Evolutionary conservation across 805 yeast genomes (phyloP), one percentile per base, ranked within the genome.

Genomic region (Cyberlindnera suaveolens): DNA sequence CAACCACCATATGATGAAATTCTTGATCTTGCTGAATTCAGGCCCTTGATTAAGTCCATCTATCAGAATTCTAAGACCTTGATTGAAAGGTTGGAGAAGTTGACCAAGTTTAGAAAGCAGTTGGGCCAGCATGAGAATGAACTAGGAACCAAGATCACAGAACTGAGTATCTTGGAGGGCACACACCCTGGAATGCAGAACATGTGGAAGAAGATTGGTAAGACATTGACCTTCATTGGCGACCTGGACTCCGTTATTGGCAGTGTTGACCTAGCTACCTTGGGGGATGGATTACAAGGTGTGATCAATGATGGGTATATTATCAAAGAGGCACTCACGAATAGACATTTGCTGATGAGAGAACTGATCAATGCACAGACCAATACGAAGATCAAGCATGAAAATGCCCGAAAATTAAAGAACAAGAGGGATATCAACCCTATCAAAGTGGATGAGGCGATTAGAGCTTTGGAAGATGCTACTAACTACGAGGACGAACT

Each of bases 1-100:
- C 82, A 85, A 34, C 86, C 95, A 2, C 99, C 99, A 1, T 87
- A 82, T 55, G 99, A 91, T 63, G 91, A 87, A 34, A 82, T 80
- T 38, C 72, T 75, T 20, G 93, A 83, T 48, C 71, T 93, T 47
- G 89, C 93, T 0, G 84, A 78, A 40, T 88, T 90, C 61, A 70
- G 99, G 49, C 99, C 99, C 1, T 58, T 83, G 60, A 82, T 90
- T 32, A 93, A 93, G 64, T 72, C 82, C 9, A 71, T 86, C 13
- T 86, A 87, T 60, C 70, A 80, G 41, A 64, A 64, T 19, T 66
- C 82, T 2, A 78, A 73, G 45, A 72, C 70, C n/a, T 58, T 72
- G 6, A 66, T 67, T 39, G 62, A 61, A n/a, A 81, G 75, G 54
- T 63, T 90, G 27, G 86, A 84, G 16, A 77, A 71, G 47, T 64